phyloP scores from a whole-genome alignment of 768 basidiomycete species.

The Mycena sanguinolenta region DNA sequence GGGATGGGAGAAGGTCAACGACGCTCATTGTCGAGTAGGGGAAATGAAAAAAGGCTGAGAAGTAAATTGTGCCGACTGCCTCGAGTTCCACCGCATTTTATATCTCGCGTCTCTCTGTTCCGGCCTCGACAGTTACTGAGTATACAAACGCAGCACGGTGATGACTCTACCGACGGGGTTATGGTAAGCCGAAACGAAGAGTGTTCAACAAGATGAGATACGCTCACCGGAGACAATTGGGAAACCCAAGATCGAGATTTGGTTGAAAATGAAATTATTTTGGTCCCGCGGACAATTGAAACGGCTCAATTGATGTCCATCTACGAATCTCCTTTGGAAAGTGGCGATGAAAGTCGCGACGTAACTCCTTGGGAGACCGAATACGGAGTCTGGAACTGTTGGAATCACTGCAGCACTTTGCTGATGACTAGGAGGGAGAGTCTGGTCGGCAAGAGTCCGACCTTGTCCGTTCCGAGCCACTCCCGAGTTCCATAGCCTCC shows the following conservation, averaged over 20 bases:
- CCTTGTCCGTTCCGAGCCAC: conserved; percentile 25
- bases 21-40: conserved; percentile 28
- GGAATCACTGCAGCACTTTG: conserved; percentile 9
- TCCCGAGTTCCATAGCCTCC: neutral
- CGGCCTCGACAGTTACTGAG: conserved; percentile 18
- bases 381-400: conserved; percentile 30
- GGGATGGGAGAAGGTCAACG: conserved; percentile 63
- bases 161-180: conserved; percentile 30
- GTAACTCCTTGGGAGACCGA: conserved; percentile 25
- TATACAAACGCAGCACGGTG: conserved; percentile 27
- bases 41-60: neutral
- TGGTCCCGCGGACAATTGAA: conserved; percentile 36
- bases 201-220: conserved; percentile 22
- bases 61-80: conserved; percentile 24
- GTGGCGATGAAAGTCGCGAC: conserved; percentile 33
- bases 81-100: conserved; percentile 23
- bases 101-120: conserved; percentile 17
- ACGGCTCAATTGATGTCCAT: conserved; percentile 23
- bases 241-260: conserved; percentile 22
- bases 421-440: neutral
- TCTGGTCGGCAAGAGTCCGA: conserved; percentile 11
- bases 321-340: conserved; percentile 1
- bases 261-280: conserved; percentile 27
- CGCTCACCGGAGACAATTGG: conserved; percentile 11
- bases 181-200: conserved; percentile 30